Conservation (phyloP, 1,284 basidiomycete genomes). For the Wolfiporia cocos region DNA sequence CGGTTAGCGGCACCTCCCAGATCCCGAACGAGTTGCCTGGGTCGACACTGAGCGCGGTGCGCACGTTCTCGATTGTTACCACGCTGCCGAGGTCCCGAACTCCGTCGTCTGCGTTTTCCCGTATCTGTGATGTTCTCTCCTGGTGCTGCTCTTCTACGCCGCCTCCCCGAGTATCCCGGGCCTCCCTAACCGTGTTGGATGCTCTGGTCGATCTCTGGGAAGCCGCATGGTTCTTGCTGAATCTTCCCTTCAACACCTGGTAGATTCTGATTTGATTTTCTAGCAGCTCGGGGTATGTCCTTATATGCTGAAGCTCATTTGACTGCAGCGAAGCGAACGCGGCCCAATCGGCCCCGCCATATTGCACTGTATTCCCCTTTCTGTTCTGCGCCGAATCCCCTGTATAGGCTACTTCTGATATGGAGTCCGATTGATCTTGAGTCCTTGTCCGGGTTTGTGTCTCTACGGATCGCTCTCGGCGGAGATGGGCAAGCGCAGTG, state of each 20-base stretch:
- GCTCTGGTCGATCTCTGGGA: neutral
- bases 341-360: slow-evolving; percentile 13
- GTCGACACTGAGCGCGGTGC: slow-evolving; percentile 50
- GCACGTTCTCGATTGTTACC: slow-evolving; percentile 34
- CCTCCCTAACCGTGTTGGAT: neutral
- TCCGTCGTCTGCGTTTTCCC: slow-evolving; percentile 1
- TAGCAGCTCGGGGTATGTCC: slow-evolving; percentile 23
- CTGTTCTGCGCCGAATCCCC: neutral
- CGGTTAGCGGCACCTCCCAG: slow-evolving; percentile 41
- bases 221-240: slow-evolving; percentile 4
- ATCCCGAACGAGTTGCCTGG: slow-evolving; percentile 63
- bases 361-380: neutral
- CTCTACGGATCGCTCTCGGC: slow-evolving; percentile 12
- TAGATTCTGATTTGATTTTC: slow-evolving; percentile 25
- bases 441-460: neutral
- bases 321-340: slow-evolving; percentile 22
- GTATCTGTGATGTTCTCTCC: neutral
- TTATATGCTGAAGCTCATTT: slow-evolving; percentile 21
- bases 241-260: slow-evolving; percentile 20
- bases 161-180: neutral
- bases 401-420: neutral
- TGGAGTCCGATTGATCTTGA: neutral
- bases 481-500: slow-evolving; percentile 20
- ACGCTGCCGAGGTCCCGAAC: slow-evolving; percentile 30
- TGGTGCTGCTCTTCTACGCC: neutral